Evolutionary conservation across 2,329 filamentous ascomycete species (phyloP).

Genomic region (Blumeria hordei): DNA sequence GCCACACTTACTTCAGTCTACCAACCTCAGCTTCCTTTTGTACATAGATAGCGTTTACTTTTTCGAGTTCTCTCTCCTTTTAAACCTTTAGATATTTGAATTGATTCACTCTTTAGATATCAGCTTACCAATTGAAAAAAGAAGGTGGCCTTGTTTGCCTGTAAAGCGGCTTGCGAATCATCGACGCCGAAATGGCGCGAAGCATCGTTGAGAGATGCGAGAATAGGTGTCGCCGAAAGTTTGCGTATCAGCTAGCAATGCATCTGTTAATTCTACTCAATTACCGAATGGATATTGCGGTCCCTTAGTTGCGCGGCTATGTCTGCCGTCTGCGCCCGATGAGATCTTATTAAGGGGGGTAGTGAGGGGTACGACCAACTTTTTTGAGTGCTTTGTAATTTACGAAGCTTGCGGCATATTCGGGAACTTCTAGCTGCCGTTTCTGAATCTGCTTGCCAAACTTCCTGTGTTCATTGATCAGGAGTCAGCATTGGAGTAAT

Average conservation of each 20-base stretch:
- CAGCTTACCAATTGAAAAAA: slow-evolving; percentile 77
- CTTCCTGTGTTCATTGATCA: slow-evolving; percentile 40
- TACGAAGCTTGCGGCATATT: slow-evolving; percentile 97
- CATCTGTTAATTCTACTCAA: too few relatives aligned
- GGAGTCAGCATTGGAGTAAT: too few relatives aligned
- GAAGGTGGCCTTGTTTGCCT: slow-evolving; percentile 95
- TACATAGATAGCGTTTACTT: slow-evolving; percentile 92
- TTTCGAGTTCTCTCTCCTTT: slow-evolving; percentile 90
- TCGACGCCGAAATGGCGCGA: slow-evolving; percentile 22
- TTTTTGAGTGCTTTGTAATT: slow-evolving; percentile 99
- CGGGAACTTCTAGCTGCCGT: slow-evolving; percentile 92
- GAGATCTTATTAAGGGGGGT: too few relatives aligned
- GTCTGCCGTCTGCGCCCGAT: too few relatives aligned
- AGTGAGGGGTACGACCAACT: slow-evolving; percentile 25
- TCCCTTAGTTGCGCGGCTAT: too few relatives aligned
- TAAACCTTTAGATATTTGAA: slow-evolving; percentile 18
- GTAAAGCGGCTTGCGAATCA: slow-evolving; percentile 71
- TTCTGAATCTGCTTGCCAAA: slow-evolving; percentile 99
- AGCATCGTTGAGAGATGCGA: slow-evolving; percentile 49
- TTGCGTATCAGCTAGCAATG: slow-evolving; percentile 76
- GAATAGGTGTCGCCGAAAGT: slow-evolving; percentile 71
- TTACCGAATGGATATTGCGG: too few relatives aligned
- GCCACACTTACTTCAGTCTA: slow-evolving; percentile 4
- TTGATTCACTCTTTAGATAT: slow-evolving; percentile 6
- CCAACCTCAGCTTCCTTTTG: slow-evolving; percentile 93